Conservation (phyloP, 208 protist species). For the Acanthamoeba sp. region DNA sequence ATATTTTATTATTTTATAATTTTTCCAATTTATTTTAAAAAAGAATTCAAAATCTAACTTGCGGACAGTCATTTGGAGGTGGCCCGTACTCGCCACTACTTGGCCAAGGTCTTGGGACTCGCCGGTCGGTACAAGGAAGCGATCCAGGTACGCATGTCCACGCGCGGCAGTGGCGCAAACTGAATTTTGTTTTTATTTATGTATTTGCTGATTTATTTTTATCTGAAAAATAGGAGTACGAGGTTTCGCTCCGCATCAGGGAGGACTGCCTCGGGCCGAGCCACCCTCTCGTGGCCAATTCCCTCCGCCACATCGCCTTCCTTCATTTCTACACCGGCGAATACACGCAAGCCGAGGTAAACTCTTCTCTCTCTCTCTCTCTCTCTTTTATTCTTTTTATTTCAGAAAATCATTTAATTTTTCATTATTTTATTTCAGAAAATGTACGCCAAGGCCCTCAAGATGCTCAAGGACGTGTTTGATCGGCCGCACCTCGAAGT, state of each 20-base stretch:
- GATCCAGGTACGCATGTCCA: neutral
- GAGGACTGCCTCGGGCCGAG: constrained; percentile 21
- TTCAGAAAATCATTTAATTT: too few relatives aligned
- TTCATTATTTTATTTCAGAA: too few relatives aligned
- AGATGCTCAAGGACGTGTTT: constrained; percentile 58
- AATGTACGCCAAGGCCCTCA: constrained; percentile 30
- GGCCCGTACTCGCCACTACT: constrained; percentile 15
- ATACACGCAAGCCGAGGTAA: constrained; percentile 4
- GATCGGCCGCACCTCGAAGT: constrained; percentile 18
- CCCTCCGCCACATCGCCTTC: constrained; percentile 51
- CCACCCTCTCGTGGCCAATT: constrained; percentile 54
- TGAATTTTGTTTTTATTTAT: too few relatives aligned
- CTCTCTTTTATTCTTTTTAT: too few relatives aligned
- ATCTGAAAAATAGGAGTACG: constrained; percentile 29
- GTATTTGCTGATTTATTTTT: too few relatives aligned
- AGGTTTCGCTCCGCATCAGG: constrained; percentile 14
- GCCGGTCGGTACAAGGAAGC: constrained; percentile 25
- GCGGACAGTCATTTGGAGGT: constrained; percentile 34
- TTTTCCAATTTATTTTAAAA: too few relatives aligned
- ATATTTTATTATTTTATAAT: too few relatives aligned
- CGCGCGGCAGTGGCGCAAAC: too few relatives aligned
- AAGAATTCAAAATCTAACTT: too few relatives aligned
- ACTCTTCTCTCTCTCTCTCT: neutral
- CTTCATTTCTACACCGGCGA: constrained; percentile 71
- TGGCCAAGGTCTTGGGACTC: constrained; percentile 43